These are phyloP conservation scores for Simmondsia chinensis DNA, from an alignment of 148 eudicot genomes.

Conservation along the genomic window DNA sequence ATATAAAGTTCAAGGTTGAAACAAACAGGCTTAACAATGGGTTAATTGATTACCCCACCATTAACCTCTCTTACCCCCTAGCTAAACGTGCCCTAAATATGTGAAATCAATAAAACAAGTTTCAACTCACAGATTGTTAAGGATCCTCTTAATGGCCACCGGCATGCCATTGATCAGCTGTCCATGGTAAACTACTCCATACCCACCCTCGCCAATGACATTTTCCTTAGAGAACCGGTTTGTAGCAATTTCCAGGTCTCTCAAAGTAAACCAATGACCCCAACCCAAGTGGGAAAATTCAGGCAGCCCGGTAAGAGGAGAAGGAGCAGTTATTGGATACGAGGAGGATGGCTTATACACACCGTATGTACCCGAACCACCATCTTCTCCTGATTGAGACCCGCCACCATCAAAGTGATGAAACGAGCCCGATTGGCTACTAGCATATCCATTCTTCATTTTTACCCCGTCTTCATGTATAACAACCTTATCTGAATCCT, in stretches of 20 bases:
- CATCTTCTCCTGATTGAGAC: constrained; percentile 40
- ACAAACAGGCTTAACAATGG: no score
- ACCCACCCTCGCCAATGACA: constrained; percentile 79
- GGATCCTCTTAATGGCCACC: constrained; percentile 75
- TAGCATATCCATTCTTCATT: constrained; percentile 23
- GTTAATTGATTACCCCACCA: no score
- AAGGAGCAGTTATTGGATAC: constrained; percentile 28
- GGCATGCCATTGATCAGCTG: constrained; percentile 54
- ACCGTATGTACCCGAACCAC: constrained; percentile 8
- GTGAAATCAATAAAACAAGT: no score
- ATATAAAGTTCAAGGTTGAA: no score
- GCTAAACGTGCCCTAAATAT: no score
- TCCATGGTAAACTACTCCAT: constrained; percentile 76
- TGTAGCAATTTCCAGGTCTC: constrained; percentile 73
- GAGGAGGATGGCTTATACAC: constrained; percentile 11
- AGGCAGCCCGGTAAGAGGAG: constrained; percentile 67
- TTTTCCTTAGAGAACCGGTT: constrained; percentile 60
- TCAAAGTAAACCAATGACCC: constrained; percentile 88
- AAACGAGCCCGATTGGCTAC: constrained; percentile 41
- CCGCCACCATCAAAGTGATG: constrained; percentile 23
- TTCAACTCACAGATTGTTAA: constrained; percentile 75
- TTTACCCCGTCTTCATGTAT: constrained; percentile 30
- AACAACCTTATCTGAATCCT: constrained; percentile 49
- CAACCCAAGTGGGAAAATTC: constrained; percentile 81
- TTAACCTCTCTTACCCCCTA: no score